Percentiles rank a stretch among this genome's conserved stretches.
These are phyloP conservation scores for Serendipita sp. DNA, from an alignment of 768 basidiomycete genomes.

Conservation along the genomic window DNA sequence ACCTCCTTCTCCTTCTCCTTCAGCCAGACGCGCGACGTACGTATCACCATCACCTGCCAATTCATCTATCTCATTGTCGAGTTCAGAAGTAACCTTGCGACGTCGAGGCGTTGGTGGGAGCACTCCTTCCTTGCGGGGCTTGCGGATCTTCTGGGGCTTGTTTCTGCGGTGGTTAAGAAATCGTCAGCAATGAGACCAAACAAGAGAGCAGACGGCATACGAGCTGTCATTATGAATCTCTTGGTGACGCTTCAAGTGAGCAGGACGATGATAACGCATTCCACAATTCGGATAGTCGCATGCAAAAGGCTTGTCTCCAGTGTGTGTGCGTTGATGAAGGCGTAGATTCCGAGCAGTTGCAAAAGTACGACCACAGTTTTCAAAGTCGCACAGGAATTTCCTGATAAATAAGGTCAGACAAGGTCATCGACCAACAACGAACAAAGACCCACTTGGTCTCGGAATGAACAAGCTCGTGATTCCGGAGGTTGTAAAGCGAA, in stretches of 20 bases:
- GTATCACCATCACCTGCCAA: background rate
- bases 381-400: conserved; percentile 6
- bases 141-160: background rate
- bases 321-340: conserved; percentile 2
- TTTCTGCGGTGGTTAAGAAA: background rate
- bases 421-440: background rate
- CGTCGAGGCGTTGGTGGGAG: background rate
- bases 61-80: conserved; percentile 4
- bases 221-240: background rate
- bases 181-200: background rate
- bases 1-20: background rate
- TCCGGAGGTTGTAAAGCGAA: conserved; percentile 3
- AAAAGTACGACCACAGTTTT: conserved; percentile 6
- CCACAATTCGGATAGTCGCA: conserved; percentile 2
- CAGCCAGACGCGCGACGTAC: background rate
- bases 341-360: conserved; percentile 1
- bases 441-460: background rate
- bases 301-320: conserved; percentile 4
- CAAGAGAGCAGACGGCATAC: background rate
- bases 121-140: background rate
- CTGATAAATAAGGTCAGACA: background rate
- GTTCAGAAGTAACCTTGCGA: background rate
- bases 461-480: conserved; percentile 5
- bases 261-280: conserved; percentile 4
- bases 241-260: conserved; percentile 3